These are phyloP conservation scores for Monosporozyma siamensis DNA, from an alignment of 805 yeast genomes.

Conservation along the genomic window DNA sequence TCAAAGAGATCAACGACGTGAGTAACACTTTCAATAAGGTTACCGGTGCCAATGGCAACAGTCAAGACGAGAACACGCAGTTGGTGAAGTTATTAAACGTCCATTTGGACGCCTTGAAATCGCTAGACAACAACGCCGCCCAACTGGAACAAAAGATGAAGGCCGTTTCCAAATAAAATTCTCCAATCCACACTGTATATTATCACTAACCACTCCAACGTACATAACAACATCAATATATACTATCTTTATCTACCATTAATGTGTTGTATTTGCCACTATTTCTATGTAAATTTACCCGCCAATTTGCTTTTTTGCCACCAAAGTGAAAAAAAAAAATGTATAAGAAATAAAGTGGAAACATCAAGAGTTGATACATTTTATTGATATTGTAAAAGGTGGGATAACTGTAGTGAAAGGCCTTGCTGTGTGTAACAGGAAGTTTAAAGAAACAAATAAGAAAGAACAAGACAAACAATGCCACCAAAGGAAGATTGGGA, in stretches of 20 bases:
- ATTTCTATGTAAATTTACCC: not conserved
- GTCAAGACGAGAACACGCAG: conserved; percentile 41
- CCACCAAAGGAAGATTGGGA: conserved; percentile 99
- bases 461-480: conserved; percentile 37
- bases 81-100: conserved; percentile 75
- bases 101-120: conserved; percentile 82
- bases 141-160: conserved; percentile 59
- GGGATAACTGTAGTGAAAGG: too few relatives aligned
- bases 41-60: conserved; percentile 29
- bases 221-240: not conserved
- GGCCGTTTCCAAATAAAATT: conserved; percentile 14
- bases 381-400: too few relatives aligned
- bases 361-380: too few relatives aligned
- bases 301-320: conserved; percentile 4
- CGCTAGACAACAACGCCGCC: conserved; percentile 69
- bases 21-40: conserved; percentile 71
- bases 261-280: not conserved
- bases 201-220: too few relatives aligned
- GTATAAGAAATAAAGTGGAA: not conserved
- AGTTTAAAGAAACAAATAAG: too few relatives aligned
- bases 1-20: conserved; percentile 73
- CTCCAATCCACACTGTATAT: too few relatives aligned
- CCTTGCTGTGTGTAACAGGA: too few relatives aligned
- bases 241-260: not conserved
- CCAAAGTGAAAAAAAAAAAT: not conserved